Percentiles rank a stretch among this genome's conserved stretches.
Conservation (phyloP, 805 yeast genomes). For the Starmerella ratchasimensis region DNA sequence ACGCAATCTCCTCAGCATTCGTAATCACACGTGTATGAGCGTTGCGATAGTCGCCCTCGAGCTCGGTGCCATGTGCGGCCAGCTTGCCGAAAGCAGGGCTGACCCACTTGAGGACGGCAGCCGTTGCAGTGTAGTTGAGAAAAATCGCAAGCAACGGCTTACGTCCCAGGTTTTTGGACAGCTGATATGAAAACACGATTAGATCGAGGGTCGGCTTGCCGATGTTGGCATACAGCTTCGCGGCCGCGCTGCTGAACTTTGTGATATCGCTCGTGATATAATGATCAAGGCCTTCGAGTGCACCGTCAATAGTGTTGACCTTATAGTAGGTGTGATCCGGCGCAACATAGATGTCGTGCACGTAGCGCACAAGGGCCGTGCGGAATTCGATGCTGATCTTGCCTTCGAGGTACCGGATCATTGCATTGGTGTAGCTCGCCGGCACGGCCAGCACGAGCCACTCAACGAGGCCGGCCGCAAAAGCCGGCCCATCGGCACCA, state of each 20-base stretch:
- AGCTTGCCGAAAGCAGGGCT: constrained; percentile 80
- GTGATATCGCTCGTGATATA: constrained; percentile 76
- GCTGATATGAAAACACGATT: constrained; percentile 67
- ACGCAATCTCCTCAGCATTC: constrained; percentile 87
- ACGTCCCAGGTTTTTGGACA: constrained; percentile 74
- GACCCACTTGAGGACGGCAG: constrained; percentile 50
- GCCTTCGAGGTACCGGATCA: constrained; percentile 67
- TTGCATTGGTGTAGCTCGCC: constrained; percentile 82
- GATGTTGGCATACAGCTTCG: constrained; percentile 71
- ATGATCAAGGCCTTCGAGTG: constrained; percentile 62
- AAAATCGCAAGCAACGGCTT: constrained; percentile 76
- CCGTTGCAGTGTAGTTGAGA: constrained; percentile 66
- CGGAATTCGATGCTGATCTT: constrained; percentile 72
- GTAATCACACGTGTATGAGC: constrained; percentile 73
- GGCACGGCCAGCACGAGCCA: constrained; percentile 90
- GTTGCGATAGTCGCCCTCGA: constrained; percentile 82
- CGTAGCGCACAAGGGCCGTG: constrained; percentile 66
- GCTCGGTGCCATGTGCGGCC: constrained; percentile 54
- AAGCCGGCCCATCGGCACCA: constrained; percentile 62
- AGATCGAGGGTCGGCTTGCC: constrained; percentile 87
- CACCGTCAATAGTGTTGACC: constrained; percentile 42
- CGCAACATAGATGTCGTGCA: constrained; percentile 82
- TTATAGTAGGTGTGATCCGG: constrained; percentile 72
- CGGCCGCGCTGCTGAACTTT: constrained; percentile 64
- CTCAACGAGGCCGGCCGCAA: constrained; percentile 60